Conservation (phyloP, 805 yeast genomes). For the Citeromyces matritensis region DNA sequence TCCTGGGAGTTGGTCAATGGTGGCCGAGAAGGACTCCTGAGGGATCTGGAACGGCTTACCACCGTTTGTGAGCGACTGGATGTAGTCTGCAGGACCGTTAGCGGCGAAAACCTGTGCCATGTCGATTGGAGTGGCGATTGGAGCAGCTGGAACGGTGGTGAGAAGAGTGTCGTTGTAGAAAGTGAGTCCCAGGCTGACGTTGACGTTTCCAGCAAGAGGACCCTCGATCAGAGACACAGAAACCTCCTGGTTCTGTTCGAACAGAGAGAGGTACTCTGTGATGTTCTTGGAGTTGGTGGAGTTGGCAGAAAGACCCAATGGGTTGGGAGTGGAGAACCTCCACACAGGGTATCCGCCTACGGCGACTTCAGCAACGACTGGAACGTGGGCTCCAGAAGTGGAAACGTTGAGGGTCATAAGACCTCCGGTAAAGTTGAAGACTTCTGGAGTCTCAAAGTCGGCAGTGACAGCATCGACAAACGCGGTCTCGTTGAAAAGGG, state of each 20-base stretch:
- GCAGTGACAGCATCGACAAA: constrained; percentile 1
- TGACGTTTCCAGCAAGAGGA: constrained; percentile 5
- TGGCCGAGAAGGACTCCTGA: constrained; percentile 7
- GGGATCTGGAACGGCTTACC: constrained; percentile 10
- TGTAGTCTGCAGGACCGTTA: constrained; percentile 10
- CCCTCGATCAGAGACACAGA: constrained; percentile 12
- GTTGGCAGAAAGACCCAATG: constrained; percentile 7
- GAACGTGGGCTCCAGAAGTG: constrained; percentile 7
- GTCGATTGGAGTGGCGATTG: constrained; percentile 4
- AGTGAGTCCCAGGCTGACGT: constrained; percentile 9
- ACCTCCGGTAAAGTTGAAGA: constrained; percentile 12
- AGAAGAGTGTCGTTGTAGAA: constrained; percentile 9
- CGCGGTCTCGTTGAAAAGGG: constrained; percentile 4
- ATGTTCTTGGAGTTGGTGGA: constrained; percentile 12
- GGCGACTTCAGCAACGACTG: constrained; percentile 11
- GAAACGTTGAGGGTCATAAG: constrained; percentile 13
- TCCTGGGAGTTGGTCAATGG: constrained; percentile 8
- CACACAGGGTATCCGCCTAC: constrained; percentile 12
- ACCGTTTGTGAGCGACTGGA: constrained; percentile 10
- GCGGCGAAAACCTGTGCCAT: constrained; percentile 7
- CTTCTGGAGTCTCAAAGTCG: constrained; percentile 4
- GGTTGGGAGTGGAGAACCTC: constrained; percentile 14
- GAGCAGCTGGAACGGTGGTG: constrained; percentile 1
- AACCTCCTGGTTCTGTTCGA: constrained; percentile 6
- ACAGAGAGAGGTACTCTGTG: constrained; percentile 11